Conservation (phyloP, 768 basidiomycete genomes). For the Rhodotorula sphaerocarpa region DNA sequence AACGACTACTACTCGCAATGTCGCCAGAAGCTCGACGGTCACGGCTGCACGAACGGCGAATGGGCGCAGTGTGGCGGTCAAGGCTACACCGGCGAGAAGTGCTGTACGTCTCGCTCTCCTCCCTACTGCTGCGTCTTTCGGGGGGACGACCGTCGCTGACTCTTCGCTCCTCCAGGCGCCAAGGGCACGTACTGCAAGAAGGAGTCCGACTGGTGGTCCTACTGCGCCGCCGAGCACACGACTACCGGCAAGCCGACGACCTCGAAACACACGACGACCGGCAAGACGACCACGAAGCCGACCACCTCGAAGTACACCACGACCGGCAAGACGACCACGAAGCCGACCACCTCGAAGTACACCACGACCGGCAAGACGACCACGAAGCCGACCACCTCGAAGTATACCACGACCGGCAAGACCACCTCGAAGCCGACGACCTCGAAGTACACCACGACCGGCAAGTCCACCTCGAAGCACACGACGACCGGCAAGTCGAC, state of each 20-base stretch:
- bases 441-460: no score
- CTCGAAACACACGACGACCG: background rate
- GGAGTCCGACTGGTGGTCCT: background rate
- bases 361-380: background rate
- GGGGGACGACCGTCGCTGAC: background rate
- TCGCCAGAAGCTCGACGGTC: background rate
- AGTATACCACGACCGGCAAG: no score
- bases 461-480: background rate
- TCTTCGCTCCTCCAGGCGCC: background rate
- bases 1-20: background rate
- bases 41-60: background rate
- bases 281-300: background rate
- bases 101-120: constrained; percentile 1
- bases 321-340: background rate
- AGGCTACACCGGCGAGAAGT: background rate
- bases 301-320: background rate
- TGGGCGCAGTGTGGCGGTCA: background rate
- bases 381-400: background rate
- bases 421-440: background rate
- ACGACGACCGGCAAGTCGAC: background rate
- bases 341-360: background rate
- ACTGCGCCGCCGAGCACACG: background rate
- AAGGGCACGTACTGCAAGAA: background rate
- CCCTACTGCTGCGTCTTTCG: background rate
- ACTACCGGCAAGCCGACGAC: background rate